A percentile compares a stretch with the other conserved stretches of the same genome.
Evolutionary conservation across 345 rosid species (phyloP).

Genomic region (Gossypium thurberi): DNA sequence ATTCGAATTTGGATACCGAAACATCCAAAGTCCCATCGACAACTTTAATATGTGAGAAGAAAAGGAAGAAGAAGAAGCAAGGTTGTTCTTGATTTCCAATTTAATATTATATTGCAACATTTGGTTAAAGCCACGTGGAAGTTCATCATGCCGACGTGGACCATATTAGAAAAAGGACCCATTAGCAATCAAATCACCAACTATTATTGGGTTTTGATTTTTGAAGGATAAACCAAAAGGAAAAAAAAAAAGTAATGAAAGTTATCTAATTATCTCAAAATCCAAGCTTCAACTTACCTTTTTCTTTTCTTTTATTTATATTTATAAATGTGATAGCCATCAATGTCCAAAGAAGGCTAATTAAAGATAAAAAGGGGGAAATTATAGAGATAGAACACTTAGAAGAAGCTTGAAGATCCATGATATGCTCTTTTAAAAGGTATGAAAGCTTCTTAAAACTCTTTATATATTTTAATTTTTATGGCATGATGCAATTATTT

Average conservation of each 20-base stretch:
- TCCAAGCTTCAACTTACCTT: neutral
- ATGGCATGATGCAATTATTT: neutral
- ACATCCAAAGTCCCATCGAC: neutral
- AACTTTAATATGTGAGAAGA: neutral
- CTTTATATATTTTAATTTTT: neutral
- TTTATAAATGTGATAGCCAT: neutral
- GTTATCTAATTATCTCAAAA: neutral
- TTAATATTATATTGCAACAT: neutral
- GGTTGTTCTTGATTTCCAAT: neutral
- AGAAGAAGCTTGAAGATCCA: neutral
- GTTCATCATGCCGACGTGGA: slow-evolving; percentile 27
- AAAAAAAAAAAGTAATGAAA: neutral
- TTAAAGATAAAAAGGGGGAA: neutral
- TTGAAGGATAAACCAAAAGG: neutral
- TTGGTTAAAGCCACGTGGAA: slow-evolving; percentile 23
- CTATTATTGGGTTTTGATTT: slow-evolving; percentile 7
- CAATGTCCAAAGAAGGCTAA: neutral
- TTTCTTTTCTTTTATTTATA: neutral
- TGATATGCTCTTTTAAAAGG: neutral
- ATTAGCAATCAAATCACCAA: slow-evolving; percentile 15
- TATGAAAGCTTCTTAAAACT: neutral
- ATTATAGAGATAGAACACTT: neutral
- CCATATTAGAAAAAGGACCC: slow-evolving; percentile 17
- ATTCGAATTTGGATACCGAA: too few species aligned
- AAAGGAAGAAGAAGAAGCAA: neutral